Evolutionary conservation across 2,329 filamentous ascomycete species (phyloP), one percentile per base, ranked within the genome.

Genomic region (Fusarium phyllophilum): DNA sequence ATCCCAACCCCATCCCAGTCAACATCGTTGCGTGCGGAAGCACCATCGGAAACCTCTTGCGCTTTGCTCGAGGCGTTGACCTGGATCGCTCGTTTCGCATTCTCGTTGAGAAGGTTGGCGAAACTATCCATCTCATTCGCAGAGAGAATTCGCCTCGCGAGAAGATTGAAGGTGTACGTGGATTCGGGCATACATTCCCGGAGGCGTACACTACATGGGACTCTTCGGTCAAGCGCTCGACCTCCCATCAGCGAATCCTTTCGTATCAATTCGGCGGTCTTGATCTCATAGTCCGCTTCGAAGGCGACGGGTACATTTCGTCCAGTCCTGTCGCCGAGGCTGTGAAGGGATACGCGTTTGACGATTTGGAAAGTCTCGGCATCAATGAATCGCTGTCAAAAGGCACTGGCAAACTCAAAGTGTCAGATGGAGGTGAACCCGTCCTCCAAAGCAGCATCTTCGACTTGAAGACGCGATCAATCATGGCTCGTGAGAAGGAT

Each of bases 141-240:
- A 85, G 88, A 29, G 90, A 92, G 75, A 90, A 89, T 49, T 86
- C 87, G 0, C 89, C 91, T 0, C 86, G 79, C 1, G 89, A 92
- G 72, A 77, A 84, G 0, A 89, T 93, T 10, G 73, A 81, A 0
- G 84, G 84, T n/a, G 81, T 93, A 0, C 74, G 75, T 22, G 92
- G 92, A 0, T 93, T 85, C 73, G 91, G 91, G 0, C 91, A 93
- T 73, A 86, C 89, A 0, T 94, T 94, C 72, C 90, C 89, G 0
- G 89, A 93, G 54, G 84, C 85, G 2, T 91, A 93, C 75, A 94
- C 92, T 0, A 89, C 85, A 0, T 93, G 91, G 91, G 86, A 88
- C 15, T 17, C 74, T 1, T 85, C 84, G 2, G 86, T 90, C 1
- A 85, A 83, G 51, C 83, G 84, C 1, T 93, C 91, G 0, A 81